Evolutionary conservation across 139 green algal genomes (phyloP).

Genomic region (Tetraselmis chui): DNA sequence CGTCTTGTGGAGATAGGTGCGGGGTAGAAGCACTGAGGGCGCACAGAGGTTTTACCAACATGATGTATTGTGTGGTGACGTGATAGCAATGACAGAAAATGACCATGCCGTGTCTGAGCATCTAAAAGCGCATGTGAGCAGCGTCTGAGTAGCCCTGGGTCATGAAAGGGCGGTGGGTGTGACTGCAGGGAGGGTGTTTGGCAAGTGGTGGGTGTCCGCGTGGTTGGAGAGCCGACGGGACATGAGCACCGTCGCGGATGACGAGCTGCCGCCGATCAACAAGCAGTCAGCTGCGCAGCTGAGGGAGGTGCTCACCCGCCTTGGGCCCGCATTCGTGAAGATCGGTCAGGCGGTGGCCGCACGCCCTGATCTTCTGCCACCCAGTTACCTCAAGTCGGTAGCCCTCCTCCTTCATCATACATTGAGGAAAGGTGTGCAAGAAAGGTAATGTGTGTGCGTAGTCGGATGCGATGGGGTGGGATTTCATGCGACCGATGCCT

Average conservation of each 20-base stretch:
- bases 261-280: neutral
- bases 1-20: conserved; percentile 40
- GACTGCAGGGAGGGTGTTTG: neutral
- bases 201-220: neutral
- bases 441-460: too few relatives aligned
- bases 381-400: conserved; percentile 46
- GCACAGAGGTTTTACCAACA: too few relatives aligned
- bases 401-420: too few relatives aligned
- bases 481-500: too few relatives aligned
- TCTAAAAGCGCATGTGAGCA: neutral
- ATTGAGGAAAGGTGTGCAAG: too few relatives aligned
- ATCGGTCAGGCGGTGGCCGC: conserved; percentile 68
- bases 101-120: neutral
- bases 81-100: conserved; percentile 8
- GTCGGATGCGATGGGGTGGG: too few relatives aligned
- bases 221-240: neutral
- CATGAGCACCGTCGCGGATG: neutral
- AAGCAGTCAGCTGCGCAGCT: conserved; percentile 27
- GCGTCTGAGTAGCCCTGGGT: neutral
- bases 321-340: conserved; percentile 84
- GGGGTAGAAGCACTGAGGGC: conserved; percentile 7
- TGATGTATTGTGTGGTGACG: conserved; percentile 16
- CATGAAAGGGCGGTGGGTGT: conserved; percentile 2
- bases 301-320: conserved; percentile 46
- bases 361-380: conserved; percentile 73